phyloP scores from a whole-genome alignment of 2,329 filamentous ascomycete genomes.

The Diplodia seriata region DNA sequence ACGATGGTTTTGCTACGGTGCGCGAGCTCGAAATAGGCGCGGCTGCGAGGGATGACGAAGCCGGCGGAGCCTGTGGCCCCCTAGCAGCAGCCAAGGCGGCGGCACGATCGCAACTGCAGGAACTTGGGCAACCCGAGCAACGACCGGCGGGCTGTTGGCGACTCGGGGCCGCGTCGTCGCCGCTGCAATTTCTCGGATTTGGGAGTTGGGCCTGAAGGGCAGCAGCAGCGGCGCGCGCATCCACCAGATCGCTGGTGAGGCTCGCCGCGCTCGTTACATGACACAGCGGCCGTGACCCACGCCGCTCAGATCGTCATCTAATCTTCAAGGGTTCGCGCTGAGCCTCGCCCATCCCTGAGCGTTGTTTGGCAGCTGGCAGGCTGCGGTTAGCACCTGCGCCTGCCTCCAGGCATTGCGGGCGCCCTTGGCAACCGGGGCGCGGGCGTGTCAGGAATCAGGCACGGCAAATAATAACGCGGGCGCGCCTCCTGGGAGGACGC shows the following conservation, averaged over 20 bases:
- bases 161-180: not conserved
- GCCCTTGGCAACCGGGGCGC: conserved; percentile 26
- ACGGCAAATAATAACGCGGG: conserved; percentile 27
- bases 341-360: conserved; percentile 31
- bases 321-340: conserved; percentile 31
- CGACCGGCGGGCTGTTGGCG: not conserved
- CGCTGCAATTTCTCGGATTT: conserved; percentile 15
- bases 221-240: conserved; percentile 8
- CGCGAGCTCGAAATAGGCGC: conserved; percentile 23
- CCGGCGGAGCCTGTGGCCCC: conserved; percentile 11
- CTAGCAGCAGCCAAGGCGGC: conserved; percentile 4
- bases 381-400: conserved; percentile 9
- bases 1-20: conserved; percentile 24
- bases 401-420: conserved; percentile 21
- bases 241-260: conserved; percentile 15
- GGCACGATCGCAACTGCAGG: not conserved
- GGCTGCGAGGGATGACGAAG: conserved; percentile 29
- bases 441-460: conserved; percentile 29
- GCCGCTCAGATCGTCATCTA: conserved; percentile 31
- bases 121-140: not conserved
- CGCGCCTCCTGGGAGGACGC: conserved; percentile 27
- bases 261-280: conserved; percentile 28
- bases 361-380: conserved; percentile 13
- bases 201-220: conserved; percentile 12
- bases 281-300: conserved; percentile 30